Base-by-base conservation (phyloP, 2,329 filamentous ascomycete species). In the Botrytis pseudocinerea region DNA sequence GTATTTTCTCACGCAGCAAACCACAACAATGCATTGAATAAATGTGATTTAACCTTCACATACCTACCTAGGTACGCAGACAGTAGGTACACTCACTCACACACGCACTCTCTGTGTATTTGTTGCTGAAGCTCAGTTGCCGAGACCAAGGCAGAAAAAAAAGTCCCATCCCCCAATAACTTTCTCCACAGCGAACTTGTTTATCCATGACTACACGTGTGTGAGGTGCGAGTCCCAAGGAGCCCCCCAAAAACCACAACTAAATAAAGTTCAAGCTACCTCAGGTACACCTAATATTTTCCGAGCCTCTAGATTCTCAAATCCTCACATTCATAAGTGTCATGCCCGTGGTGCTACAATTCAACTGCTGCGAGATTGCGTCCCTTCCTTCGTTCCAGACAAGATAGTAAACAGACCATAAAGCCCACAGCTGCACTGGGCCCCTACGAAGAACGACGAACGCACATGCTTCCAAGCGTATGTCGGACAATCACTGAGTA, bases 401-500 rank as follows among this genome's bases (percentile, higher is more conserved):
- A 73, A 69, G 25, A 51, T 63, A 71, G 63, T 73, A 57, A 68
- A 68, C 54, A 68, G 12, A 16, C 42, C 40, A n/a, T 38, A 72
- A 51, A 66, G 38, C 64, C 57, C 38, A n/a, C 38, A 73, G 65
- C 65, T 71, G 73, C 71, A 66, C 59, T 71, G 75, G 48, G 51
- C 71, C 71, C 35, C 44, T 66, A 42, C 48, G 48, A 57, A 18
- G 35, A 57, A 54, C 48, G 48, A 72, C 70, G 51, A 72, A 68
- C 51, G 14, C 51, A 28, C 62, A 68, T 65, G 28, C 40, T 69
- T 46, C n/a, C 57, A 75, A 64, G 74, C 76, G 74, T 73, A 80
- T 80, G 79, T 75, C 76, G 76, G 75, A 69, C 61, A 73, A 70
- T 68, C 66, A 65, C 69, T 78, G 73, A 78, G 64, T 71, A 70